phyloP scores from a whole-genome alignment of 2,329 filamentous ascomycete species.

The Rhinocladiella similis region DNA sequence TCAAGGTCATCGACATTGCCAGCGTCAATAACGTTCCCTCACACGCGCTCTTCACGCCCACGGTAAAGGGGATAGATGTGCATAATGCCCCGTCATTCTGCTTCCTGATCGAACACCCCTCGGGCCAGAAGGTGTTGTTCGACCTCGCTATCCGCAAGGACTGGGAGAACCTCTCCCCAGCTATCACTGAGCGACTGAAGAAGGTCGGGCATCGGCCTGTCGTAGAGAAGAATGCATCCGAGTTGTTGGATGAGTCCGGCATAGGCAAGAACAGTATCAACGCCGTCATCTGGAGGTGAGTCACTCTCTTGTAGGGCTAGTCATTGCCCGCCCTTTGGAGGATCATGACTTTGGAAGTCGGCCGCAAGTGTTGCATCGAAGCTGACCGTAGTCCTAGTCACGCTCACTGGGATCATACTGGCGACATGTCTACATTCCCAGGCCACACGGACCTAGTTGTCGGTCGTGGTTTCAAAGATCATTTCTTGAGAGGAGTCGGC shows the following conservation, averaged over 20 bases:
- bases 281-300: conserved; percentile 24
- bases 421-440: conserved; percentile 52
- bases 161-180: conserved; percentile 27
- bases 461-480: conserved; percentile 52
- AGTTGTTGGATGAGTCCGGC: conserved; percentile 23
- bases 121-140: conserved; percentile 58
- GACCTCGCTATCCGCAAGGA: conserved; percentile 32
- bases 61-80: conserved; percentile 4
- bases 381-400: neutral
- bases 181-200: conserved; percentile 10
- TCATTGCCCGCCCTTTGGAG: neutral
- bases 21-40: conserved; percentile 13
- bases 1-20: conserved; percentile 18
- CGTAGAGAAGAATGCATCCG: conserved; percentile 19
- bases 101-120: conserved; percentile 74
- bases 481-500: conserved; percentile 47
- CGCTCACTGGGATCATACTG: conserved; percentile 47
- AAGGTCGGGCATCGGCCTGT: conserved; percentile 1
- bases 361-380: neutral
- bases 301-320: neutral
- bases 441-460: conserved; percentile 50
- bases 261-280: conserved; percentile 15
- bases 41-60: conserved; percentile 11
- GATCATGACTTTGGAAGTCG: neutral
- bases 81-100: conserved; percentile 9